phyloP scores from a whole-genome alignment of 768 basidiomycete species.

The Agrocybe praecox region DNA sequence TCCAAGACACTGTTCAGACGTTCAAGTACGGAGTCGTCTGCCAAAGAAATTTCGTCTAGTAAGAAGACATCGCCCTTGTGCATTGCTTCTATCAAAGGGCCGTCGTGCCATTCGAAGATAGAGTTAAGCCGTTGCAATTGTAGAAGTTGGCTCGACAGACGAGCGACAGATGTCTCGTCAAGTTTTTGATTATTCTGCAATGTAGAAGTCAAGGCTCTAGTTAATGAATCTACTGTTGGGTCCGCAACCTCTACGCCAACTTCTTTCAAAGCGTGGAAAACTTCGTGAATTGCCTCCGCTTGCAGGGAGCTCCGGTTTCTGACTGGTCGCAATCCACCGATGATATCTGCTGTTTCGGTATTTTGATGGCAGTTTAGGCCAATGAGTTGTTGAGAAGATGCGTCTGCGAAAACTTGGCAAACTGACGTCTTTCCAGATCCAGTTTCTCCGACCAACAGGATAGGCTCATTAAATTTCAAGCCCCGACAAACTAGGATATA shows the following conservation, averaged over 20 bases:
- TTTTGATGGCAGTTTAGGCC: conserved; percentile 96
- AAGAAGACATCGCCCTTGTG: conserved; percentile 80
- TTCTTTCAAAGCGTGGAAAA: conserved; percentile 38
- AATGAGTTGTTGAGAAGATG: conserved; percentile 58
- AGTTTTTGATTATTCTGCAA: conserved; percentile 28
- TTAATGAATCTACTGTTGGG: conserved; percentile 27
- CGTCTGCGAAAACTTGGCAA: conserved; percentile 85
- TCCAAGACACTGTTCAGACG: conserved; percentile 98
- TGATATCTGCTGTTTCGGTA: conserved; percentile 95
- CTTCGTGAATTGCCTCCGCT: conserved; percentile 50
- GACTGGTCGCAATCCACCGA: conserved; percentile 89
- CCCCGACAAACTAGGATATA: conserved; percentile 87
- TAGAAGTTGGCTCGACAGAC: conserved; percentile 43
- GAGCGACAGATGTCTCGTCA: conserved; percentile 27
- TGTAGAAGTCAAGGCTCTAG: conserved; percentile 23
- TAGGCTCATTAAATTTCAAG: conserved; percentile 88
- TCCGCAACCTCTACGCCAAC: conserved; percentile 35
- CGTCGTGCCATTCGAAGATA: conserved; percentile 97
- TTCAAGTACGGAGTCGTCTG: conserved; percentile 97
- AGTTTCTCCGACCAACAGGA: conserved; percentile 95
- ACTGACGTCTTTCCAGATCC: conserved; percentile 98
- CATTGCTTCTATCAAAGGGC: conserved; percentile 96
- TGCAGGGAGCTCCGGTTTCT: conserved; percentile 69
- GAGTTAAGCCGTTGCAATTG: conserved; percentile 58
- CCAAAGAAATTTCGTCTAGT: conserved; percentile 95